Conservation (phyloP, 2,329 filamentous ascomycete species). For the Fusarium mangiferae region DNA sequence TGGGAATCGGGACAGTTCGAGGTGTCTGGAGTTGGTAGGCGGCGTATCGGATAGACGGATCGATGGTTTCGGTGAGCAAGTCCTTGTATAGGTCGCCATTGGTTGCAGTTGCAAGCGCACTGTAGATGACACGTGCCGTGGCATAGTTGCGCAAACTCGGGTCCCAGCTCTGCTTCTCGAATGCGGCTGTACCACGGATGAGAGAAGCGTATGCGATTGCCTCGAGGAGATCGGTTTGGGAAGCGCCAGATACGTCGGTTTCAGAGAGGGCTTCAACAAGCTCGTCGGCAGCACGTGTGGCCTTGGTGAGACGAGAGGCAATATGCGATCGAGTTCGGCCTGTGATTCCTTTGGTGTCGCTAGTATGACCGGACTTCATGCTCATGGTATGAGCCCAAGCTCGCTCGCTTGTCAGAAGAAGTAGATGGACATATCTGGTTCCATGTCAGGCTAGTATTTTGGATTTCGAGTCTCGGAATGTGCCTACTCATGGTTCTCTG, state of each 20-base stretch:
- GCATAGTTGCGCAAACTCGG: conserved; percentile 80
- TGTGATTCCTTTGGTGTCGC: conserved; percentile 81
- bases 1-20: conserved; percentile 82
- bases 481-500: conserved; percentile 77
- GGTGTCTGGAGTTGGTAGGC: conserved; percentile 92
- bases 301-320: conserved; percentile 86
- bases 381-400: conserved; percentile 97
- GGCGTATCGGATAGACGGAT: conserved; percentile 93
- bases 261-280: conserved; percentile 75
- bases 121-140: conserved; percentile 83
- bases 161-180: conserved; percentile 91
- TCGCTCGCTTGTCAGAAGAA: conserved; percentile 87
- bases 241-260: conserved; percentile 70
- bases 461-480: background rate
- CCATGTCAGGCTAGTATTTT: conserved; percentile 29
- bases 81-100: conserved; percentile 84
- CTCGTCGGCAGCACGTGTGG: conserved; percentile 73
- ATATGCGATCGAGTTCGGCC: conserved; percentile 88
- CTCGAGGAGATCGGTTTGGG: conserved; percentile 79
- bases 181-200: conserved; percentile 79
- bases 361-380: conserved; percentile 84
- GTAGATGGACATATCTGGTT: conserved; percentile 77
- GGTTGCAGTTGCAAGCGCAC: conserved; percentile 70
- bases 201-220: conserved; percentile 84
- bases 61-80: conserved; percentile 83